Evolutionary conservation across 2,329 filamentous ascomycete species (phyloP).

Genomic region (Aspergillus tubingensis): DNA sequence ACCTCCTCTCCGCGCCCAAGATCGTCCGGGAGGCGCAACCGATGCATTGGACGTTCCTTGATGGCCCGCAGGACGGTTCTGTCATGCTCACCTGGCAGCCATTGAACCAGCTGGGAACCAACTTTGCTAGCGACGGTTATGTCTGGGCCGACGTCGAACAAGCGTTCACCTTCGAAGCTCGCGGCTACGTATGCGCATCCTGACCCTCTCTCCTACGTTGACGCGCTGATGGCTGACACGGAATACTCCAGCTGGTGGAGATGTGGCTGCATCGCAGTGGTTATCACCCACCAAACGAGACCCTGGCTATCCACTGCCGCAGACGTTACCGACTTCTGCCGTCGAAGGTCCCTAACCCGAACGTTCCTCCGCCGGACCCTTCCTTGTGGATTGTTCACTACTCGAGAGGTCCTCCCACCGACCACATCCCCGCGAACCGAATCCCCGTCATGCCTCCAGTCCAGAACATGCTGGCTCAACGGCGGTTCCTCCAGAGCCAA

Average conservation of each 20-base stretch:
- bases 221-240: constrained; percentile 6
- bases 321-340: constrained; percentile 82
- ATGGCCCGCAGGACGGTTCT: constrained; percentile 77
- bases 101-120: constrained; percentile 66
- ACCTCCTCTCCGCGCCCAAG: constrained; percentile 79
- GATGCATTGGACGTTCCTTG: constrained; percentile 91
- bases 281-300: constrained; percentile 72
- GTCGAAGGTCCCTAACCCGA: constrained; percentile 68
- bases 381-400: constrained; percentile 93
- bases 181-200: constrained; percentile 60
- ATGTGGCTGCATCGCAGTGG: constrained; percentile 81
- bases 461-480: constrained; percentile 47
- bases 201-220: background rate
- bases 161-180: constrained; percentile 71
- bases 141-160: constrained; percentile 84
- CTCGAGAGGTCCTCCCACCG: constrained; percentile 70
- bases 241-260: constrained; percentile 71
- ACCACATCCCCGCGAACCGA: constrained; percentile 68
- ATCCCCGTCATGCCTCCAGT: constrained; percentile 50
- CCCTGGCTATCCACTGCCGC: constrained; percentile 73
- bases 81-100: constrained; percentile 90
- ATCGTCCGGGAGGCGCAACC: constrained; percentile 81
- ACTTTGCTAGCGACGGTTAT: constrained; percentile 88
- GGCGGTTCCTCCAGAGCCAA: constrained; percentile 66
- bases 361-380: constrained; percentile 71